Base-by-base conservation (phyloP, 805 yeast genomes). In the Grigorovia transvaalensis region DNA sequence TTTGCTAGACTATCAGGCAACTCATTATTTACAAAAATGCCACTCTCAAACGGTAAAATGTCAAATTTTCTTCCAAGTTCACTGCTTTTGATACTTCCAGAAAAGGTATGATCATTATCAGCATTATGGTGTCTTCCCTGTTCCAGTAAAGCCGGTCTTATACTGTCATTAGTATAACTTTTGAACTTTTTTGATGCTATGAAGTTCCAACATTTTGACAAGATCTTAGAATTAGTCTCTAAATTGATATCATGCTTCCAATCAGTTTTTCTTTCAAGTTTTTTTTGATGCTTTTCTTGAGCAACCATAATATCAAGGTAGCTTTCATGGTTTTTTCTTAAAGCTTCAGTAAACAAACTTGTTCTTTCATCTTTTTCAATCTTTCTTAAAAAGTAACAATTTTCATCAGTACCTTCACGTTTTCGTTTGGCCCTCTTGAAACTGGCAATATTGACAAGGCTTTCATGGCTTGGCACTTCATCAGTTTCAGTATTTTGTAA, bases 331-430 rank as follows among this genome's bases (percentile, higher is more conserved):
- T 62, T 58, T 12, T 47, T 47, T 49, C 65, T 56, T 35, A 66
- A 51, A 13, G 46, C 47, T 4, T 64, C 68, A 2, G 66, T 66
- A 7, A 59, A 47, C 13, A 60, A 42, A 17, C 65, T 62, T 1
- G 59, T 64, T 45, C 56, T 56, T 33, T 55, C 60, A 53, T 65
- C 69, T 17, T n/a, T 42, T 20, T 44, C 48, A 13, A 54, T 27
- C n/a, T 48, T 41, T 33, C 33, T 46, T 13, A 18, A 20, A 13
- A 13, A 4, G 33, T 6, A 19, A n/a, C 9, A 6, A 23, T 15
- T 13, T 35, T 35, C 29, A 13, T 33, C 15, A 33, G 38, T 11
- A 33, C 15, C 8, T 11, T 33, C 38, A 33, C 3, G 15, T 33
- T 33, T 33, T 27, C 29, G 19, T 19, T 35, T 13, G 8, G 20